phyloP scores from a whole-genome alignment of 139 green algal species.

The Chlorella sp. region DNA sequence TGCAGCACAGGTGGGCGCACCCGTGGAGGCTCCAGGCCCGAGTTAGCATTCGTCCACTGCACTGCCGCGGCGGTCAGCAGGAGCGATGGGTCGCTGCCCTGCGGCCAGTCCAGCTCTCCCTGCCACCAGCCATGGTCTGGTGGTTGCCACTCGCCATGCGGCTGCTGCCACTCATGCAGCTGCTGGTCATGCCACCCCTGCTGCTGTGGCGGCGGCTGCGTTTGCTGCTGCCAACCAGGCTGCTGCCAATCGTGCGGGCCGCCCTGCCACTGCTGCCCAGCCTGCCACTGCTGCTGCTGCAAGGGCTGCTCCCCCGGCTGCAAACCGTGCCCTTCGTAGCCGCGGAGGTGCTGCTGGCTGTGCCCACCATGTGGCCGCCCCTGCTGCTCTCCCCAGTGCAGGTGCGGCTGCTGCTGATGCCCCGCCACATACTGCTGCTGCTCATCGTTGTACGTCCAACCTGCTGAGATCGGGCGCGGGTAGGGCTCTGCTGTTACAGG shows the following conservation, averaged over 20 bases:
- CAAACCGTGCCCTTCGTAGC: neutral
- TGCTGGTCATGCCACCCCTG: neutral
- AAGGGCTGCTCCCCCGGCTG: neutral
- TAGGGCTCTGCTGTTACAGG: neutral
- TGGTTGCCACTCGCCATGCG: neutral
- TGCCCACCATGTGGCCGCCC: neutral
- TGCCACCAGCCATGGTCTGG: neutral
- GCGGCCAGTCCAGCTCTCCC: conserved; percentile 7
- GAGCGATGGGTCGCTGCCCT: neutral
- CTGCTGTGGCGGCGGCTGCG: neutral
- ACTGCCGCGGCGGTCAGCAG: neutral
- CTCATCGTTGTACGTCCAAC: neutral
- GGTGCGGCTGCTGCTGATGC: neutral
- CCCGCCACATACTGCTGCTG: neutral
- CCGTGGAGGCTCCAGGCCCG: neutral
- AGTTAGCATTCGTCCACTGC: neutral
- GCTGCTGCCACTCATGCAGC: neutral
- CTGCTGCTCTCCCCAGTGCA: neutral
- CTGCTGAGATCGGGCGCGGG: too few relatives aligned
- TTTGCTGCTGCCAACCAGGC: neutral
- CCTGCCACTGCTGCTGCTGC: neutral
- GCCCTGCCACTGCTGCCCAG: neutral
- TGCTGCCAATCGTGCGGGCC: neutral
- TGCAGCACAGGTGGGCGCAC: too few relatives aligned
- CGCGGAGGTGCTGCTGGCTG: too few relatives aligned